Evolutionary conservation across 805 yeast genomes (phyloP).

Genomic region (Kuraishia cidri): DNA sequence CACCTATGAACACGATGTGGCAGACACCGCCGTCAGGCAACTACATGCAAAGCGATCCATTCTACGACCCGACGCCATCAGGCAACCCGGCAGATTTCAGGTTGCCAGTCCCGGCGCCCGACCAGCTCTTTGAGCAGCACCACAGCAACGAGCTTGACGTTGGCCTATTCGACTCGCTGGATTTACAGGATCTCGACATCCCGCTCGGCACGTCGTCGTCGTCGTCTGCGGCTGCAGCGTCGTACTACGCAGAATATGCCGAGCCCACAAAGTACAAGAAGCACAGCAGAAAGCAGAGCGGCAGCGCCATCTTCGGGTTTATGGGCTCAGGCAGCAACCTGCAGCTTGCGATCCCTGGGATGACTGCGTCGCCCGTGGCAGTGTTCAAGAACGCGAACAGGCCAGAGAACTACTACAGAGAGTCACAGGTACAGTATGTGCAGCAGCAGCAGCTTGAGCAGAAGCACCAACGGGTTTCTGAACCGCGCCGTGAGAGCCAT

Average conservation of each 20-base stretch:
- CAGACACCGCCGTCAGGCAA: too few relatives aligned
- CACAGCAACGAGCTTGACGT: conserved; percentile 46
- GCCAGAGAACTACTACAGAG: conserved; percentile 9
- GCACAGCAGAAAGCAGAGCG: conserved; percentile 61
- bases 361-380: conserved; percentile 11
- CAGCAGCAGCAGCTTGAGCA: conserved; percentile 19
- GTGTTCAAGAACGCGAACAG: conserved; percentile 9
- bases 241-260: conserved; percentile 6
- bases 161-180: conserved; percentile 45
- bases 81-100: conserved; percentile 14
- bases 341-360: conserved; percentile 52
- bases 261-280: conserved; percentile 12
- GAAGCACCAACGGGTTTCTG: conserved; percentile 7
- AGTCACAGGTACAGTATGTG: conserved; percentile 20
- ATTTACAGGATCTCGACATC: conserved; percentile 55
- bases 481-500: too few relatives aligned
- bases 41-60: too few relatives aligned
- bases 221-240: conserved; percentile 11
- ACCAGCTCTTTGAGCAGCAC: conserved; percentile 41
- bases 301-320: conserved; percentile 76
- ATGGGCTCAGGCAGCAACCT: too few relatives aligned
- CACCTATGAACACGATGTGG: too few relatives aligned
- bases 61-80: conserved; percentile 21
- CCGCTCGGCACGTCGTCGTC: conserved; percentile 28
- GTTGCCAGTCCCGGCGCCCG: conserved; percentile 37